Evolutionary conservation across 768 basidiomycete species (phyloP).

Genomic region (Phanerochaete carnosa): DNA sequence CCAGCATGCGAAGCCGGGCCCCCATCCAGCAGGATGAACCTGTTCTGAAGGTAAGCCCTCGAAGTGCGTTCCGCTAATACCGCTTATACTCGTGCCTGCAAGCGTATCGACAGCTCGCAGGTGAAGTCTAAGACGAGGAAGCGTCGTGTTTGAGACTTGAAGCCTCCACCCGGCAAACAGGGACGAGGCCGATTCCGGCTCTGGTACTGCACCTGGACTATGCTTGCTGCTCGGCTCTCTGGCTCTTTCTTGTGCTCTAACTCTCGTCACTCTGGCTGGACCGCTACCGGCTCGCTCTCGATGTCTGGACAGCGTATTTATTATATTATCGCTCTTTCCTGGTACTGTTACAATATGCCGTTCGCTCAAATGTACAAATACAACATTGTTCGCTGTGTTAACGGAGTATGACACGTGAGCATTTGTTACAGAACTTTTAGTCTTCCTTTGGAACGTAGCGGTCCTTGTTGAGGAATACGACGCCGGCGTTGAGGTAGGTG

Average conservation of each 20-base stretch:
- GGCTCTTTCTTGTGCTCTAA: background rate
- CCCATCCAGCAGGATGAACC: background rate
- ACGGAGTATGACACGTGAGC: background rate
- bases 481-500: constrained; percentile 66
- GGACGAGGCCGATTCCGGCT: background rate
- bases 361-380: background rate
- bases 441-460: constrained; percentile 11
- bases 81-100: background rate
- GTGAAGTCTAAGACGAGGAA: background rate
- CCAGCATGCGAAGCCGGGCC: constrained; percentile 5
- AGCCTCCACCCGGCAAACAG: background rate
- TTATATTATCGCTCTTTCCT: background rate
- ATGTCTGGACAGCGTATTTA: background rate
- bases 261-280: background rate
- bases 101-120: background rate
- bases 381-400: background rate
- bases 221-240: background rate
- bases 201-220: background rate
- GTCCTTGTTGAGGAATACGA: constrained; percentile 51
- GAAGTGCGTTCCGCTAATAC: background rate
- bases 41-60: constrained; percentile 5
- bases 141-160: background rate
- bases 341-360: background rate
- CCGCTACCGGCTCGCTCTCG: background rate
- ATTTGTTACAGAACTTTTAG: background rate